phyloP scores from a whole-genome alignment of 2,329 filamentous ascomycete species.

The Penicillium expansum region DNA sequence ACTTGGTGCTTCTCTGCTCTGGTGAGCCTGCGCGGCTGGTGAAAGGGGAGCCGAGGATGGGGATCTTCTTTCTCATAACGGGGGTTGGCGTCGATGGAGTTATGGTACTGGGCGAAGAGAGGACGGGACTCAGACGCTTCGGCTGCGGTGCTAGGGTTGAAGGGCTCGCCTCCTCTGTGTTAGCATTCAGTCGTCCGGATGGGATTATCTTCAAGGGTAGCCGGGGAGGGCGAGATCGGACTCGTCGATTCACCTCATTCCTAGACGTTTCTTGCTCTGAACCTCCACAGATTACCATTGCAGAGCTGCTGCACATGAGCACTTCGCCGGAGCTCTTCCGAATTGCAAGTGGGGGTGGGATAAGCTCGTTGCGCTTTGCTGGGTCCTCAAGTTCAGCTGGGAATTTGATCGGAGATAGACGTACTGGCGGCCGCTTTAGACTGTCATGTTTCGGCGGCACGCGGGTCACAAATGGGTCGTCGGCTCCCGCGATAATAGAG shows the following conservation, averaged over 20 bases:
- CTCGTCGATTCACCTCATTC: not conserved
- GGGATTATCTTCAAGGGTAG: constrained; percentile 25
- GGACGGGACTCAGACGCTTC: not conserved
- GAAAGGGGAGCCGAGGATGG: not conserved
- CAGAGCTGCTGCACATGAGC: not conserved
- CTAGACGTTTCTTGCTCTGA: not conserved
- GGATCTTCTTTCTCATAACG: not conserved
- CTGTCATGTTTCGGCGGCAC: too few species aligned
- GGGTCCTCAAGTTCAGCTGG: constrained; percentile 1
- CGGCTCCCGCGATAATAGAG: constrained; percentile 14
- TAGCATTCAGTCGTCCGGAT: constrained; percentile 5
- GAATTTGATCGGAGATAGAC: constrained; percentile 3
- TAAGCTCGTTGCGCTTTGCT: constrained; percentile 10
- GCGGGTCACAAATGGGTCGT: constrained; percentile 28
- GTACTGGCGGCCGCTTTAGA: not conserved
- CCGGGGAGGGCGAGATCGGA: constrained; percentile 16
- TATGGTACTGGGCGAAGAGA: not conserved
- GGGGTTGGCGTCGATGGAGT: not conserved
- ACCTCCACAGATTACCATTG: not conserved
- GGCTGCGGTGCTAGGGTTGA: not conserved
- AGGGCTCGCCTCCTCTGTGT: not conserved
- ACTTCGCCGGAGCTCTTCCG: constrained; percentile 18
- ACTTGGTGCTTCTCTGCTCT: not conserved
- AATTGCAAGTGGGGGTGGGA: constrained; percentile 30
- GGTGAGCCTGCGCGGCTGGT: not conserved